Evolutionary conservation across 2,329 filamentous ascomycete genomes (phyloP).

Genomic region (Onygenales sp.): DNA sequence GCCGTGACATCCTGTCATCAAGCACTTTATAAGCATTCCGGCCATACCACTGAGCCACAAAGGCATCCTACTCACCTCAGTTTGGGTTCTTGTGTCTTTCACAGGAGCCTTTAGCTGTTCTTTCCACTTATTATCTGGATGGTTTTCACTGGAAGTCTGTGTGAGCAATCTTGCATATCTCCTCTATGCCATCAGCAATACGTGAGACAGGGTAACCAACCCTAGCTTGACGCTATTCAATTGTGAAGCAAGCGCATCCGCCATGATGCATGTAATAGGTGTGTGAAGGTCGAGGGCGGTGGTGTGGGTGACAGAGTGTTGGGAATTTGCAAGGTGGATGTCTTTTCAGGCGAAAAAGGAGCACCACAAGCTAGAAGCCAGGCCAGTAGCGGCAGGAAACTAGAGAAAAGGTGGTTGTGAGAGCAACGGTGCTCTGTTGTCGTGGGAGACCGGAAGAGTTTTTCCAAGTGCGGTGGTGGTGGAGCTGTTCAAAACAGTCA

Average conservation of each 20-base stretch:
- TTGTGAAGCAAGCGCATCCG: slow-evolving; percentile 11
- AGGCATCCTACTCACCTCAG: slow-evolving; percentile 30
- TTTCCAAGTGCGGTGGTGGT: too few species aligned
- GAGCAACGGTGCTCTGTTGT: neutral
- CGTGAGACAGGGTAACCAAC: neutral
- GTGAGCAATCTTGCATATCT: slow-evolving; percentile 8
- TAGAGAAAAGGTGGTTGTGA: neutral
- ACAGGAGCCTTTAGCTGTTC: slow-evolving; percentile 36
- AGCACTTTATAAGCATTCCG: slow-evolving; percentile 9
- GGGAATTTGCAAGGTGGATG: neutral
- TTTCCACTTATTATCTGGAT: slow-evolving; percentile 33
- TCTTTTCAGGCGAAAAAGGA: neutral
- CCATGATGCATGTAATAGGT: slow-evolving; percentile 13
- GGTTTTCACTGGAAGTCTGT: slow-evolving; percentile 24
- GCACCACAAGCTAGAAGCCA: neutral
- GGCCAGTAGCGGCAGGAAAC: neutral
- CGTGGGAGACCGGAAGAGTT: too few species aligned
- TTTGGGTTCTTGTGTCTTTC: slow-evolving; percentile 41
- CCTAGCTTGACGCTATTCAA: slow-evolving; percentile 10
- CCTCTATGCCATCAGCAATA: neutral
- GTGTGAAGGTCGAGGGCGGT: neutral
- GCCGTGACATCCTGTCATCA: slow-evolving; percentile 78
- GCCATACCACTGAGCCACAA: neutral
- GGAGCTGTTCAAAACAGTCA: too few species aligned
- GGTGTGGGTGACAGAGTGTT: too few species aligned